These are phyloP conservation scores for Astrothelium macrocarpum DNA, from an alignment of 495 filamentous ascomycete species.

Conservation along the genomic window DNA sequence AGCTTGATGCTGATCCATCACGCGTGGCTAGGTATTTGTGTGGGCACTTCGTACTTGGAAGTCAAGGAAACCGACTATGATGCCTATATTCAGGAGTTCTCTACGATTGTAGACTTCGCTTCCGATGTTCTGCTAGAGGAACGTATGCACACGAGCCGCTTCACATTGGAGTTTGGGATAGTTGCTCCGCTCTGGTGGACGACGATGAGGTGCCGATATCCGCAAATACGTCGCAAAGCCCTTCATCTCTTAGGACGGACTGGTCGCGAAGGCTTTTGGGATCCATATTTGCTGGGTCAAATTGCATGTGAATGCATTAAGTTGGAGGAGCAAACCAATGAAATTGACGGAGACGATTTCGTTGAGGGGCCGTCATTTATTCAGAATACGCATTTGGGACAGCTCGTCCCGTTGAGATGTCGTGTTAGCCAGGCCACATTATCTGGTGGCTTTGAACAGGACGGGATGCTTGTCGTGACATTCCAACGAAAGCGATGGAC, in stretches of 20 bases:
- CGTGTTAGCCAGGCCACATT: background rate
- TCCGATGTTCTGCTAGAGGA: conserved; percentile 1
- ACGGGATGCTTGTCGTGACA: background rate
- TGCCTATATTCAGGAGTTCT: background rate
- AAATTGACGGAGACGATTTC: background rate
- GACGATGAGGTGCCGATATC: conserved; percentile 1
- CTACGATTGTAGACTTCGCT: conserved; percentile 1
- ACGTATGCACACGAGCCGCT: background rate
- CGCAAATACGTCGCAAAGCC: background rate
- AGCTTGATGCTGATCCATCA: conserved; percentile 5
- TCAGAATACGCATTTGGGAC: background rate
- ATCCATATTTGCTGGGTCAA: background rate
- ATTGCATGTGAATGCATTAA: background rate
- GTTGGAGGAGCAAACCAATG: background rate
- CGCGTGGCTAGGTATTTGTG: background rate
- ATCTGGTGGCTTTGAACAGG: background rate
- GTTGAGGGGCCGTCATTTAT: background rate
- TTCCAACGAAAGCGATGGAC: background rate
- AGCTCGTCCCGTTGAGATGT: background rate
- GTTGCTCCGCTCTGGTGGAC: conserved; percentile 4
- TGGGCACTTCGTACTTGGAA: background rate
- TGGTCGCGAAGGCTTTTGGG: background rate
- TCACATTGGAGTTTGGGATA: background rate
- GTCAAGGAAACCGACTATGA: background rate
- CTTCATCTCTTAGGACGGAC: background rate